phyloP scores from a whole-genome alignment of 768 basidiomycete species.

The Daedaleopsis sinensis region DNA sequence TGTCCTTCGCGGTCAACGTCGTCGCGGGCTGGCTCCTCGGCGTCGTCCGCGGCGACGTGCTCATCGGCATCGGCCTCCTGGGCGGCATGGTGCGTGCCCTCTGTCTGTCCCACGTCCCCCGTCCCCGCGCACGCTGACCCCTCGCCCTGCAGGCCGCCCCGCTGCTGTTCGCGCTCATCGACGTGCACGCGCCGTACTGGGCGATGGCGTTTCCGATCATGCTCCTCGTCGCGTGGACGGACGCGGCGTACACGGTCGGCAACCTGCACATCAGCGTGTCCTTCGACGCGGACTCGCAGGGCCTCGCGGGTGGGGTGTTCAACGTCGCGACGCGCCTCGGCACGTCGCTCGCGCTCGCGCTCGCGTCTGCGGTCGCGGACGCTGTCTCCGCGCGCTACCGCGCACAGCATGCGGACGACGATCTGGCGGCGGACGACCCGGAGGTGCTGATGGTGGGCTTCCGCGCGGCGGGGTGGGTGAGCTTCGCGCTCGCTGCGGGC shows the following conservation, averaged over 20 bases:
- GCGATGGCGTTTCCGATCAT: constrained; percentile 35
- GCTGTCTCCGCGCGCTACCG: not conserved
- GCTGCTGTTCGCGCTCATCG: constrained; percentile 37
- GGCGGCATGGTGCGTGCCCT: constrained; percentile 26
- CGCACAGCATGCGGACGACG: not conserved
- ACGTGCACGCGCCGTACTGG: constrained; percentile 37
- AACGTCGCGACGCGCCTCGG: constrained; percentile 36
- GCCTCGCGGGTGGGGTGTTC: constrained; percentile 39
- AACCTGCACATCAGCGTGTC: constrained; percentile 35
- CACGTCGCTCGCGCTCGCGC: not conserved
- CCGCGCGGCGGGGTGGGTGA: not conserved
- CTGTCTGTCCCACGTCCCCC: too few relatives aligned
- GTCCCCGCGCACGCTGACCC: too few relatives aligned
- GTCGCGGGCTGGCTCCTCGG: constrained; percentile 25
- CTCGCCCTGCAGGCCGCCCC: constrained; percentile 13
- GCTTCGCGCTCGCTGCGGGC: not conserved
- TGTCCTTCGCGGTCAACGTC: constrained; percentile 28
- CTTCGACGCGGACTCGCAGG: constrained; percentile 37
- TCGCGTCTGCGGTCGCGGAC: not conserved
- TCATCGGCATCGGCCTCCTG: constrained; percentile 34
- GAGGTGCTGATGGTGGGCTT: not conserved
- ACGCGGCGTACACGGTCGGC: constrained; percentile 36
- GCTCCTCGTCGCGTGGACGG: constrained; percentile 33
- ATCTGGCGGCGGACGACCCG: too few relatives aligned
- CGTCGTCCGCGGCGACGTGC: constrained; percentile 32